phyloP scores from a whole-genome alignment of 2,329 filamentous ascomycete species.

The Aquanectria penicillioides region DNA sequence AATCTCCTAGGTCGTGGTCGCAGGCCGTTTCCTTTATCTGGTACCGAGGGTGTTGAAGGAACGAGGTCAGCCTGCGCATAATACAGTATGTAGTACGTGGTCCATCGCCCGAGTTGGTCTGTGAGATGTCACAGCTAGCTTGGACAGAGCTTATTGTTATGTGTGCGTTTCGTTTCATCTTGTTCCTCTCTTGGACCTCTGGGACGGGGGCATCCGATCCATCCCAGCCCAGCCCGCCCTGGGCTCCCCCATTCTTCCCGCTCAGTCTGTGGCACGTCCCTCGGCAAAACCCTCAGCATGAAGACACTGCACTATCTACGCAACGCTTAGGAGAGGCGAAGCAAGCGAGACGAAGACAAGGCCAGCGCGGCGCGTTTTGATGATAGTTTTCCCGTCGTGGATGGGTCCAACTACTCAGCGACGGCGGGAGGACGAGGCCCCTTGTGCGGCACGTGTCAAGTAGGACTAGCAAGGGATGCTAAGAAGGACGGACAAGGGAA shows the following conservation, averaged over 20 bases:
- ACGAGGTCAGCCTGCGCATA: no score
- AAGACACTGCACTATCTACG: neutral
- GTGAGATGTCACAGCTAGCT: slow-evolving; percentile 6
- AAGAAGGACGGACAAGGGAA: slow-evolving; percentile 24
- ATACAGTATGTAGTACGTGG: no score
- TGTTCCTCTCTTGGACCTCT: neutral
- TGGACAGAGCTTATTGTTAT: slow-evolving; percentile 7
- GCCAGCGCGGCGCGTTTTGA: slow-evolving; percentile 4
- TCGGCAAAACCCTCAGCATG: slow-evolving; percentile 1
- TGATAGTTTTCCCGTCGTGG: neutral
- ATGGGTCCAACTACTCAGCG: neutral
- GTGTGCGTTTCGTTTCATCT: slow-evolving; percentile 24
- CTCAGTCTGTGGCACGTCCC: neutral
- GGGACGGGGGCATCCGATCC: neutral
- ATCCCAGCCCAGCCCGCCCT: slow-evolving; percentile 3
- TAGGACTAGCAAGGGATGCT: slow-evolving; percentile 11
- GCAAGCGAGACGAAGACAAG: neutral
- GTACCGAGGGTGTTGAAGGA: no score
- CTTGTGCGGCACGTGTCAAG: slow-evolving; percentile 35
- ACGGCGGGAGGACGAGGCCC: slow-evolving; percentile 27
- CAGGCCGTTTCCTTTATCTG: no score
- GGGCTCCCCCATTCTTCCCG: slow-evolving; percentile 11
- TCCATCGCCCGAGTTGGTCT: neutral
- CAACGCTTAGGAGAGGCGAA: neutral
- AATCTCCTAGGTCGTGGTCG: no score